Evolutionary conservation across 192 early-diverging fungal species (phyloP).

Genomic region (Rhizophagus clarus): DNA sequence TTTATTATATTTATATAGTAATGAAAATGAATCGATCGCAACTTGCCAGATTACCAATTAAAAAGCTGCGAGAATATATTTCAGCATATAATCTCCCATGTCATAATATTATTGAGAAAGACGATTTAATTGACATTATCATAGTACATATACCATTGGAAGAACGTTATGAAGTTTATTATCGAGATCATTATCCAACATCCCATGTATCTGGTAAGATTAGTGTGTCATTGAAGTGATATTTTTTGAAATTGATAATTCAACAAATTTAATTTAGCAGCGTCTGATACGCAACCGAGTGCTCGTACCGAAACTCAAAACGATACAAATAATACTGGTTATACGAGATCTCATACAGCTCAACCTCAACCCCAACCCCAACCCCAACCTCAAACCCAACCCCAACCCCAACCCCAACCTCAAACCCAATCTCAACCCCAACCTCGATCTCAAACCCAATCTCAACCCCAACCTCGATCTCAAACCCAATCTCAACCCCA

Average conservation of each 20-base stretch:
- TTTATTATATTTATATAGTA: slow-evolving; percentile 14
- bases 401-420: background rate
- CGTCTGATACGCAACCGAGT: too few species aligned
- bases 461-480: background rate
- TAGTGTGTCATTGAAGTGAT: background rate
- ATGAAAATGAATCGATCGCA: slow-evolving; percentile 34
- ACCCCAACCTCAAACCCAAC: background rate
- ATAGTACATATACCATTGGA: slow-evolving; percentile 9
- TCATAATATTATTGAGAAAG: slow-evolving; percentile 40
- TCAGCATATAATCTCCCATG: slow-evolving; percentile 38
- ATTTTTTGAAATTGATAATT: background rate
- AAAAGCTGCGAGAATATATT: slow-evolving; percentile 37
- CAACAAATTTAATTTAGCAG: too few species aligned
- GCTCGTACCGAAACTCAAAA: background rate
- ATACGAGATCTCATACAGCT: background rate
- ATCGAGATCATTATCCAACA: slow-evolving; percentile 22
- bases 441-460: background rate
- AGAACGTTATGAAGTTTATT: slow-evolving; percentile 17
- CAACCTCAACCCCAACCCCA: too few species aligned
- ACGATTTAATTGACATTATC: slow-evolving; percentile 40
- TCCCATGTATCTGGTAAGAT: background rate
- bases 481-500: background rate
- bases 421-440: background rate
- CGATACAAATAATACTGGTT: background rate
- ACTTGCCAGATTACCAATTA: slow-evolving; percentile 30